Evolutionary conservation across 2,329 filamentous ascomycete genomes (phyloP).

Genomic region (Neopestalotiopsis sp.): DNA sequence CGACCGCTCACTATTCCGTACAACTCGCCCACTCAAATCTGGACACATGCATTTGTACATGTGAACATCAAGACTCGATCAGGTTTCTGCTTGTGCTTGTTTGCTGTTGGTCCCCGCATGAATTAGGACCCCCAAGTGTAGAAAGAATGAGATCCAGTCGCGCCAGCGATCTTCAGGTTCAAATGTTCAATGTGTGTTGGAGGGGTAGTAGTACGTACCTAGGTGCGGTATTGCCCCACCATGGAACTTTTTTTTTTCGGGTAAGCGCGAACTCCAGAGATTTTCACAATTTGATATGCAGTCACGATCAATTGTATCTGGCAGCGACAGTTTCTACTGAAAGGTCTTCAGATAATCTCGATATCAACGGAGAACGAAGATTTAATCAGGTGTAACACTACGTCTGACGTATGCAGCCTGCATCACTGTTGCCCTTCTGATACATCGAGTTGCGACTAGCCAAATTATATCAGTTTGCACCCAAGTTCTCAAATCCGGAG

Average conservation of each 20-base stretch:
- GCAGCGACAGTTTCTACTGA: neutral
- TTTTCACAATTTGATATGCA: constrained; percentile 8
- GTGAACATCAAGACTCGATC: neutral
- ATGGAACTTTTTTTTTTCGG: constrained; percentile 5
- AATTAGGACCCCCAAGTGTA: too few species aligned
- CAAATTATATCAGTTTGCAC: neutral
- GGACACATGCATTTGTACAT: neutral
- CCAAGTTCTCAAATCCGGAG: neutral
- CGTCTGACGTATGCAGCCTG: neutral
- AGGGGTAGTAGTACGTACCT: neutral
- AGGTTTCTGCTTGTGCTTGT: too few species aligned
- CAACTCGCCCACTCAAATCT: too few species aligned
- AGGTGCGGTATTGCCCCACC: constrained; percentile 4
- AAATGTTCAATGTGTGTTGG: too few species aligned
- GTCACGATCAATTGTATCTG: neutral
- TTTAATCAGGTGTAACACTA: neutral
- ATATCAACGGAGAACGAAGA: neutral
- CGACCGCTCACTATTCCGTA: neutral
- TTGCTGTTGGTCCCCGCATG: too few species aligned
- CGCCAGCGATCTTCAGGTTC: too few species aligned
- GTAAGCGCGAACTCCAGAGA: constrained; percentile 12
- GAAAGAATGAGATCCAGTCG: too few species aligned
- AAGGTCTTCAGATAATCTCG: neutral
- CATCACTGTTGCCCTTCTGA: neutral
- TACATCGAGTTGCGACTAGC: neutral